Evolutionary conservation across 2,329 filamentous ascomycete species (phyloP), one percentile per base, ranked within the genome.

Genomic region (Exophiala mesophila): DNA sequence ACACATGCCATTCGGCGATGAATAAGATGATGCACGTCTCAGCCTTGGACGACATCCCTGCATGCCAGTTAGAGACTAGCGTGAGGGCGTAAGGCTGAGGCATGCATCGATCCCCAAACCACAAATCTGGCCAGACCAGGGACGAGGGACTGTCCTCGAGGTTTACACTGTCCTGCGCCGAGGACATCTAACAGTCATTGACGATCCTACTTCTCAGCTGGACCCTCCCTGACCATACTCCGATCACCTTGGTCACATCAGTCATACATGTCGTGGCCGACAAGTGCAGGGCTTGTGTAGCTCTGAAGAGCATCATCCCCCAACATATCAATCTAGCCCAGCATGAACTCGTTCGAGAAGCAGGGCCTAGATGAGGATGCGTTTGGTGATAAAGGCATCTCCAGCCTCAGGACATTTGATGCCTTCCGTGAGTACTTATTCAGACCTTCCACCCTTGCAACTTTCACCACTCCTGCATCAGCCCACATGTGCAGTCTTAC

Each of bases 371-470:
- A 88, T 59, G 88, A 95, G 58, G 83, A 85, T 63, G 71, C 78
- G 52, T 95, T 95, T 69, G 85, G 78, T 59, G 82, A 86, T 56
- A 82, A 83, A 61, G 74, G 78, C 42, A 57, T 74, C 45, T 66
- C 63, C 39, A 64, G 74, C 44, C 58, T 94, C 59, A 83, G 82
- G 65, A 88, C 90, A 46, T 98, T 98, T 67, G 92, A 98, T 72
- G 90, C 89, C 54, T 98, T 98, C 65, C 90, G 88, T 95, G 78
- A 62, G 85, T 45, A 74, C 56, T 12, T 26, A 26, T n/a, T n/a
- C n/a, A n/a, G n/a, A 28, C 32, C 17, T 28, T 15, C 15, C 8
- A 2, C 12, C 13, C 41, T 12, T 39, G 24, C 24, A n/a, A 33
- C 30, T 13, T 33, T 33, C n/a, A 10, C 13, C 30, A 33, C 8